These are phyloP conservation scores for Sphaerulina vaccinii DNA, from an alignment of 2,329 filamentous ascomycete genomes.

Conservation along the genomic window DNA sequence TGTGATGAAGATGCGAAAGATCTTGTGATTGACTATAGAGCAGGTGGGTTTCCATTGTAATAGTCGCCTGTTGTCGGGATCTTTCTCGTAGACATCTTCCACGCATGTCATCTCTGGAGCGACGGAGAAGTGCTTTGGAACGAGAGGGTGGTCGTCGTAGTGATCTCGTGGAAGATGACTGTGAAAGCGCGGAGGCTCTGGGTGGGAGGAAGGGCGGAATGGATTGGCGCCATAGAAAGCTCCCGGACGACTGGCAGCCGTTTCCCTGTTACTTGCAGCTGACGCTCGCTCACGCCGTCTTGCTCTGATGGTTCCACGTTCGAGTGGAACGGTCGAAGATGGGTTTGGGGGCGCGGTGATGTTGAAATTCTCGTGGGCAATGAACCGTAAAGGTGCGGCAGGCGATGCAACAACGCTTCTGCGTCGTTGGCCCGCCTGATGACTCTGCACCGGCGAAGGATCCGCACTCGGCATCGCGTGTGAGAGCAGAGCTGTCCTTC, in stretches of 20 bases:
- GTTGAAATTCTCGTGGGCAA: too few species aligned
- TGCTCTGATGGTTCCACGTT: too few species aligned
- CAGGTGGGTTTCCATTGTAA: neutral
- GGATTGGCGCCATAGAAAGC: neutral
- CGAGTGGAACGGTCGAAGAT: too few species aligned
- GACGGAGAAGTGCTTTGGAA: neutral
- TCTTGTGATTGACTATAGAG: neutral
- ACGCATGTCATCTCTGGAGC: neutral
- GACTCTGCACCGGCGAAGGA: too few species aligned
- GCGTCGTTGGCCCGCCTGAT: too few species aligned
- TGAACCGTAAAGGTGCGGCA: too few species aligned
- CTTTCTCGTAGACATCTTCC: neutral
- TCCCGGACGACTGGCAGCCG: neutral
- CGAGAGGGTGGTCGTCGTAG: slow-evolving; percentile 2
- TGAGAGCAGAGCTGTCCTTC: too few species aligned
- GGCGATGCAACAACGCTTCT: too few species aligned
- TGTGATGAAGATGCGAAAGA: neutral
- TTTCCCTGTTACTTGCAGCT: neutral
- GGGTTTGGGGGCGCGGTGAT: too few species aligned
- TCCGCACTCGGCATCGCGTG: too few species aligned
- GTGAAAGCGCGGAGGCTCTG: neutral
- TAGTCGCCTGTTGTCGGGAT: neutral
- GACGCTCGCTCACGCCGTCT: neutral
- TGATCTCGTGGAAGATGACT: neutral
- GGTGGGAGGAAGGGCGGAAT: neutral